Percentiles rank a stretch among this genome's conserved stretches.
phyloP scores from a whole-genome alignment of 495 filamentous ascomycete genomes.

The Patellaria atrata region DNA sequence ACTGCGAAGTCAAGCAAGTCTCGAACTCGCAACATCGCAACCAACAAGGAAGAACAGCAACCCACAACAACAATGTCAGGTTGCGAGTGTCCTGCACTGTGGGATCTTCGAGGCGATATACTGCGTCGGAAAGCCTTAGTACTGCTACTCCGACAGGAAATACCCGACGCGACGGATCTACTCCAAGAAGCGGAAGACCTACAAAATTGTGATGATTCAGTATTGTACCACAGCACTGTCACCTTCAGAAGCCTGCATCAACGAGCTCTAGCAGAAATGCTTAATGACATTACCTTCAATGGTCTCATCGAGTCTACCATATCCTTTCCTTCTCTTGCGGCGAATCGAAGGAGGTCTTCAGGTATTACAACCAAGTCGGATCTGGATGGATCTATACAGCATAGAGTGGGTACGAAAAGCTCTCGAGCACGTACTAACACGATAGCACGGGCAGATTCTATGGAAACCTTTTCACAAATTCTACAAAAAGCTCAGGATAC shows the following conservation, averaged over 20 bases:
- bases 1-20: slow-evolving; percentile 1
- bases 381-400: slow-evolving; percentile 2
- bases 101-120: slow-evolving; percentile 10
- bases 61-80: slow-evolving; percentile 4
- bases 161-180: slow-evolving; percentile 34
- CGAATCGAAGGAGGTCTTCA: slow-evolving; percentile 8
- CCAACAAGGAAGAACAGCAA: neutral
- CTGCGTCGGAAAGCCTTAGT: slow-evolving; percentile 37
- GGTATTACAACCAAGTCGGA: too few species aligned
- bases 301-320: slow-evolving; percentile 85
- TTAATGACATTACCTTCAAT: slow-evolving; percentile 70
- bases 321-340: slow-evolving; percentile 53
- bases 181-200: slow-evolving; percentile 23
- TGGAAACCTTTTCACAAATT: too few species aligned
- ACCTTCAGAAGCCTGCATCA: slow-evolving; percentile 35
- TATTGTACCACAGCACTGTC: slow-evolving; percentile 7
- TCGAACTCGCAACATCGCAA: slow-evolving; percentile 4
- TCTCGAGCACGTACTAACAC: slow-evolving; percentile 18
- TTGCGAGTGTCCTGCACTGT: slow-evolving; percentile 9
- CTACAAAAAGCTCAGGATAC: slow-evolving; percentile 46
- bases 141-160: slow-evolving; percentile 41
- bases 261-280: slow-evolving; percentile 51
- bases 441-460: slow-evolving; percentile 32
- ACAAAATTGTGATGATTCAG: slow-evolving; percentile 3
- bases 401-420: slow-evolving; percentile 4